A percentile compares a stretch with the other conserved stretches of the same genome.
These are phyloP conservation scores for Taxawa tesnikishii DNA, from an alignment of 2,329 filamentous ascomycete genomes.

Conservation along the genomic window DNA sequence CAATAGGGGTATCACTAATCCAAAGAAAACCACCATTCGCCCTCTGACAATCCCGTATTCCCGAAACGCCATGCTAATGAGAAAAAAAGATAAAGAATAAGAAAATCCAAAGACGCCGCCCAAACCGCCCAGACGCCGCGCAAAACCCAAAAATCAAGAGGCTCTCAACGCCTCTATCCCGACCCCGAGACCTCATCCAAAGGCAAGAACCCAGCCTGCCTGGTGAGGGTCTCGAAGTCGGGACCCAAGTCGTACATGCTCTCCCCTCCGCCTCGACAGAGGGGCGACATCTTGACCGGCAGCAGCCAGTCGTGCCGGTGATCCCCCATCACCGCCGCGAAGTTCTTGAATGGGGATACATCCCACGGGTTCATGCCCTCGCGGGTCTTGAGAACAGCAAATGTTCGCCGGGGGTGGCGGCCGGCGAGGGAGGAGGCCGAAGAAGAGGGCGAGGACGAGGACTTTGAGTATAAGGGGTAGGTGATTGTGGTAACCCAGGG, in stretches of 20 bases:
- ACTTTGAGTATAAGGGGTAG: conserved; percentile 39
- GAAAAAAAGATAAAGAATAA: too few species aligned
- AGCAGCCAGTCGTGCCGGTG: conserved; percentile 65
- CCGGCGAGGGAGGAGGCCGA: conserved; percentile 16
- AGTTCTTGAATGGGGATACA: conserved; percentile 56
- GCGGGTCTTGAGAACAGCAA: conserved; percentile 64
- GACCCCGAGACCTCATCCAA: neutral
- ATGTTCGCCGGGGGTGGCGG: conserved; percentile 41
- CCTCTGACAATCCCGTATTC: too few species aligned
- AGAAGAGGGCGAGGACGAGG: conserved; percentile 11
- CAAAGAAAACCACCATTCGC: too few species aligned
- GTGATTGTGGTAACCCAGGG: conserved; percentile 36
- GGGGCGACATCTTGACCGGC: conserved; percentile 64
- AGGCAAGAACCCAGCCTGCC: conserved; percentile 13
- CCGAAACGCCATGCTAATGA: too few species aligned
- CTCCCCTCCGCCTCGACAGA: conserved; percentile 39
- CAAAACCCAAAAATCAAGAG: too few species aligned
- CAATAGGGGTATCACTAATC: too few species aligned
- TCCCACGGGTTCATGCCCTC: conserved; percentile 80
- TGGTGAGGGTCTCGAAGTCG: conserved; percentile 19
- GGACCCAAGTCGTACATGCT: conserved; percentile 21
- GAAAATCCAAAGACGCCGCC: too few species aligned
- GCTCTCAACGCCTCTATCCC: too few species aligned
- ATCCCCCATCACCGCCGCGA: conserved; percentile 68
- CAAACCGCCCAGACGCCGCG: too few species aligned